These are phyloP conservation scores for Diaporthe ilicicola DNA, from an alignment of 2,329 filamentous ascomycete species.

Conservation along the genomic window DNA sequence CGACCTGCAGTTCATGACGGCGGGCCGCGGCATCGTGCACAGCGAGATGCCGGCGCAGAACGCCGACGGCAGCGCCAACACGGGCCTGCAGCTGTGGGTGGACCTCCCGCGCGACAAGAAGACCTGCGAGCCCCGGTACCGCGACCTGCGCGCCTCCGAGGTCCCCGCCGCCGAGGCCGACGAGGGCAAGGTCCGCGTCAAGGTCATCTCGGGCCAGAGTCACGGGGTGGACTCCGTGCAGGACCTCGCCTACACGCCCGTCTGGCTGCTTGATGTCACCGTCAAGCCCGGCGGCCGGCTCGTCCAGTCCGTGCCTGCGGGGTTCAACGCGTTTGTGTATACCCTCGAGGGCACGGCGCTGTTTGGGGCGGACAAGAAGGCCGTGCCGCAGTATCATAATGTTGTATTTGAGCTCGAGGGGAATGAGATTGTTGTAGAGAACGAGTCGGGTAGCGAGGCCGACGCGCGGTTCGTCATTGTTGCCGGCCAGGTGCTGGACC, in stretches of 20 bases:
- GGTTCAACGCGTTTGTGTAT: constrained; percentile 93
- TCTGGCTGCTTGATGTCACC: constrained; percentile 91
- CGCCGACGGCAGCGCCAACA: constrained; percentile 76
- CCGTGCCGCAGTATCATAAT: constrained; percentile 80
- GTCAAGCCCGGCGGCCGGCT: constrained; percentile 82
- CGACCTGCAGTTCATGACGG: constrained; percentile 99
- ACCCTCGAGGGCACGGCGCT: constrained; percentile 76
- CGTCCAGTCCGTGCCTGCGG: constrained; percentile 76
- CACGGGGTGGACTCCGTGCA: constrained; percentile 87
- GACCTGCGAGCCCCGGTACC: constrained; percentile 89
- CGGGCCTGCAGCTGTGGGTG: constrained; percentile 95
- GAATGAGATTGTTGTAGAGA: constrained; percentile 76
- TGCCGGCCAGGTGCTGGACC: constrained; percentile 81
- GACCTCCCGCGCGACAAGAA: constrained; percentile 86
- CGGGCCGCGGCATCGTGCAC: constrained; percentile 89
- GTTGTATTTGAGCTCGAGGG: constrained; percentile 86
- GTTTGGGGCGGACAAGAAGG: constrained; percentile 63
- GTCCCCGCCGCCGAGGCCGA: constrained; percentile 80
- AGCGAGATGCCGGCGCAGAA: constrained; percentile 92
- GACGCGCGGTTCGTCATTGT: constrained; percentile 72
- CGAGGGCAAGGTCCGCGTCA: constrained; percentile 78
- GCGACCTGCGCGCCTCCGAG: constrained; percentile 81
- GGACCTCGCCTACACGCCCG: constrained; percentile 93
- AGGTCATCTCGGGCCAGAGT: constrained; percentile 88
- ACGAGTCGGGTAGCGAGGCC: constrained; percentile 70